Evolutionary conservation across 495 filamentous ascomycete genomes (phyloP).

Genomic region (Penicillium waksmanii): DNA sequence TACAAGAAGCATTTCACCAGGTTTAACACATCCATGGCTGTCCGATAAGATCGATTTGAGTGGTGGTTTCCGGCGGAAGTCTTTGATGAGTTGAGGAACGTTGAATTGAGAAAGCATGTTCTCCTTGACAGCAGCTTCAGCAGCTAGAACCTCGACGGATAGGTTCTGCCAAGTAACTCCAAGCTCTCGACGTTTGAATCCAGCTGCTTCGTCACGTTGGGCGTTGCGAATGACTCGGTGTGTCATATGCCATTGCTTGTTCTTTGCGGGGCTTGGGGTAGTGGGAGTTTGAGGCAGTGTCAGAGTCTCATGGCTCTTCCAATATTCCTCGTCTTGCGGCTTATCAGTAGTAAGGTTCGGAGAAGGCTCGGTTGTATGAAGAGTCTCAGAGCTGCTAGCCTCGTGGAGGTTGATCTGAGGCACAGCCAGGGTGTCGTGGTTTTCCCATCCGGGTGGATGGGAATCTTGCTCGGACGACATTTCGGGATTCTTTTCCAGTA

Average conservation of each 20-base stretch:
- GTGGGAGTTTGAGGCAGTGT: background rate
- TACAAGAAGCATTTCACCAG: slow-evolving; percentile 51
- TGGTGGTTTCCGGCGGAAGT: slow-evolving; percentile 38
- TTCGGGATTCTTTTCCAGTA: background rate
- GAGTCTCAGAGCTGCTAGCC: slow-evolving; percentile 21
- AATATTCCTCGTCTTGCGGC: background rate
- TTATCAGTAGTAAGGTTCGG: background rate
- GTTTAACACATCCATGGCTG: slow-evolving; percentile 55
- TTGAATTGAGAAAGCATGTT: slow-evolving; percentile 61
- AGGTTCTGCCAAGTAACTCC: slow-evolving; percentile 59
- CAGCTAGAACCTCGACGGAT: slow-evolving; percentile 42
- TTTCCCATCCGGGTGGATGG: slow-evolving; percentile 9
- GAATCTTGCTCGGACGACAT: slow-evolving; percentile 9
- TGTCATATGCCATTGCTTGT: slow-evolving; percentile 45
- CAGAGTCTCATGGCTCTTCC: slow-evolving; percentile 1
- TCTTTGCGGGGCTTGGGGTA: slow-evolving; percentile 20
- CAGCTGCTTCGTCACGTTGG: slow-evolving; percentile 47
- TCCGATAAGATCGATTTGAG: slow-evolving; percentile 38
- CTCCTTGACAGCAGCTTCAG: slow-evolving; percentile 52
- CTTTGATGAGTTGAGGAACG: slow-evolving; percentile 39
- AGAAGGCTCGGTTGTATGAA: slow-evolving; percentile 3
- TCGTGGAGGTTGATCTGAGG: slow-evolving; percentile 19
- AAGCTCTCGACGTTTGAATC: slow-evolving; percentile 49
- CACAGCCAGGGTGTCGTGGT: slow-evolving; percentile 14
- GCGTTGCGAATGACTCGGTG: slow-evolving; percentile 44